Percentiles rank a stretch among this genome's conserved stretches.
Conservation (phyloP, 441 rosid genomes). For the Jatropha multifida region DNA sequence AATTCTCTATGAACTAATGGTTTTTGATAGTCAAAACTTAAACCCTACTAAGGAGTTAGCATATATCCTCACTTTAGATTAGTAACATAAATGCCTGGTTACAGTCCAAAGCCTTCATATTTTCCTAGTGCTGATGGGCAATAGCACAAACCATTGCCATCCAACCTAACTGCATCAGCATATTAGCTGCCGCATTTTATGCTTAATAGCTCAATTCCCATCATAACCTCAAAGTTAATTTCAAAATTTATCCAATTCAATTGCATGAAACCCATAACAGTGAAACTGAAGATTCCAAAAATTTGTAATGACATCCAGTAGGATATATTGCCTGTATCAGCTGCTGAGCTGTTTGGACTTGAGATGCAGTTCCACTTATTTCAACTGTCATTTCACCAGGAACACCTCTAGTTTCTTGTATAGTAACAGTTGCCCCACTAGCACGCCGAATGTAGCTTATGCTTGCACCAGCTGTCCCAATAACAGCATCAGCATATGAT, state of each 20-base stretch:
- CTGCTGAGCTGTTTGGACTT: slow-evolving; percentile 98
- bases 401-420: slow-evolving; percentile 92
- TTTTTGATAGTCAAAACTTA: neutral
- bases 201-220: neutral
- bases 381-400: slow-evolving; percentile 99
- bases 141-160: neutral
- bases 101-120: no score
- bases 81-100: no score
- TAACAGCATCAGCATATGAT: slow-evolving; percentile 93
- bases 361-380: slow-evolving; percentile 90
- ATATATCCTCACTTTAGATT: no score
- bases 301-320: no score
- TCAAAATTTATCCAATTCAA: neutral
- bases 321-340: slow-evolving; percentile 63
- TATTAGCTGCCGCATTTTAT: neutral
- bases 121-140: no score
- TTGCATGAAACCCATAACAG: neutral
- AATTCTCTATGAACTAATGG: neutral
- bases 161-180: neutral
- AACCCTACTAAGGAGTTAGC: neutral
- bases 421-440: slow-evolving; percentile 95
- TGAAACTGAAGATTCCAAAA: neutral
- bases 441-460: slow-evolving; percentile 94
- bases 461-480: slow-evolving; percentile 91
- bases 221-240: neutral